Evolutionary conservation across 805 yeast genomes (phyloP).

Genomic region (Ogataea ganodermae): DNA sequence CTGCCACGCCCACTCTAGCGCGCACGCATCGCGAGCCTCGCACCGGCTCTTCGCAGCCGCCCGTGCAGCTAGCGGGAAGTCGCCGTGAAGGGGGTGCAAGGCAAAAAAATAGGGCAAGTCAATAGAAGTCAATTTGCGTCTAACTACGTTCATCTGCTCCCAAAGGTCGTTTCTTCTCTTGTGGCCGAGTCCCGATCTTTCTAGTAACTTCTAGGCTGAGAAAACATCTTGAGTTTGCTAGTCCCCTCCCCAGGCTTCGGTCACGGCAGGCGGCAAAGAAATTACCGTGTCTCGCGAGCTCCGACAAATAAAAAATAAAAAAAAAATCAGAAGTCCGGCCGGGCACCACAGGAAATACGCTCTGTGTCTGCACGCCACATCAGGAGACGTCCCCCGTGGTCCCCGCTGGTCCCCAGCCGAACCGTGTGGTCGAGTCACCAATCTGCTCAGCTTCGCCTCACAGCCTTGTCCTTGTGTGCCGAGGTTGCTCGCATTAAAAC

Average conservation of each 20-base stretch:
- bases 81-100: background rate
- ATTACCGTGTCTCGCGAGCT: background rate
- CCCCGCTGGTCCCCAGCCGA: background rate
- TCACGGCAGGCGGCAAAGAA: background rate
- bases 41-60: constrained; percentile 3
- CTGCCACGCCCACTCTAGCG: background rate
- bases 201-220: background rate
- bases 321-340: too few relatives aligned
- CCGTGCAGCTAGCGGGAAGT: background rate
- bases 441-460: background rate
- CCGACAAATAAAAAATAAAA: constrained; percentile 1
- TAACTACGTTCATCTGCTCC: background rate
- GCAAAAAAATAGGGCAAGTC: constrained; percentile 4
- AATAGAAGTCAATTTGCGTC: background rate
- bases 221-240: background rate
- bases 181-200: background rate
- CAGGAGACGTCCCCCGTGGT: too few relatives aligned
- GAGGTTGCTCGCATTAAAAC: background rate
- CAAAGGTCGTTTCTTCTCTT: too few relatives aligned
- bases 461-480: background rate
- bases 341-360: too few relatives aligned
- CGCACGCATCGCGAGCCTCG: constrained; percentile 1
- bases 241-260: background rate
- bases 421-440: background rate
- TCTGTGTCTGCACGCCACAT: background rate